Evolutionary conservation across 345 rosid genomes (phyloP).

Genomic region (Salix purpurea): DNA sequence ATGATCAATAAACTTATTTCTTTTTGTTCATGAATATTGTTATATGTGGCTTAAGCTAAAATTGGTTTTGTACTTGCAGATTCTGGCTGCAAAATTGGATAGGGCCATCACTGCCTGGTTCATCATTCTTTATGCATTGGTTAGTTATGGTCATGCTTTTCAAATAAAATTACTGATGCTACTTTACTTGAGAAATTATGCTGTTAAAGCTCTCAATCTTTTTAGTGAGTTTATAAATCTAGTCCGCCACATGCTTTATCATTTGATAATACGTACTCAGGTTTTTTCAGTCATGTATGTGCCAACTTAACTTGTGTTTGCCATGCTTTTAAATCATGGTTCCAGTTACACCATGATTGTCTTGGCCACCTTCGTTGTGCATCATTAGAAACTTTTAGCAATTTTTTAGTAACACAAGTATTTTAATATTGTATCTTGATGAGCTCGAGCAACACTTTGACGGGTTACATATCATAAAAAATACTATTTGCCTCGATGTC

Average conservation of each 20-base stretch:
- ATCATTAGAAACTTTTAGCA: neutral
- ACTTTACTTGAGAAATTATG: neutral
- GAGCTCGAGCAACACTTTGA: neutral
- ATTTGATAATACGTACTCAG: neutral
- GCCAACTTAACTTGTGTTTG: neutral
- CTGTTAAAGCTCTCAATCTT: neutral
- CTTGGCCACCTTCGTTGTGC: neutral
- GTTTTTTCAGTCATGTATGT: neutral
- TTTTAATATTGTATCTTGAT: neutral
- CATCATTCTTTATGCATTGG: slow-evolving; percentile 91
- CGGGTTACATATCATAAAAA: neutral
- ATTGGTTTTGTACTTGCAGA: slow-evolving; percentile 45
- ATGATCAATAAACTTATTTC: neutral
- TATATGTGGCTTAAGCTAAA: slow-evolving; percentile 8
- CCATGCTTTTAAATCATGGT: neutral
- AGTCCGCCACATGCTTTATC: neutral
- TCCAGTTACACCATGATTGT: neutral
- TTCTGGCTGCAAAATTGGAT: slow-evolving; percentile 99
- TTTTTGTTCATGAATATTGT: neutral
- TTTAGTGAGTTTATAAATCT: neutral
- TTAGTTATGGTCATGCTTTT: slow-evolving; percentile 21
- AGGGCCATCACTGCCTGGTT: slow-evolving; percentile 86
- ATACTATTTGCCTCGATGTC: neutral
- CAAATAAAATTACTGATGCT: neutral
- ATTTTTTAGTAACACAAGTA: neutral